Base-by-base conservation (phyloP, 352 stramenopile genomes). In the Pythium guiyangense region DNA sequence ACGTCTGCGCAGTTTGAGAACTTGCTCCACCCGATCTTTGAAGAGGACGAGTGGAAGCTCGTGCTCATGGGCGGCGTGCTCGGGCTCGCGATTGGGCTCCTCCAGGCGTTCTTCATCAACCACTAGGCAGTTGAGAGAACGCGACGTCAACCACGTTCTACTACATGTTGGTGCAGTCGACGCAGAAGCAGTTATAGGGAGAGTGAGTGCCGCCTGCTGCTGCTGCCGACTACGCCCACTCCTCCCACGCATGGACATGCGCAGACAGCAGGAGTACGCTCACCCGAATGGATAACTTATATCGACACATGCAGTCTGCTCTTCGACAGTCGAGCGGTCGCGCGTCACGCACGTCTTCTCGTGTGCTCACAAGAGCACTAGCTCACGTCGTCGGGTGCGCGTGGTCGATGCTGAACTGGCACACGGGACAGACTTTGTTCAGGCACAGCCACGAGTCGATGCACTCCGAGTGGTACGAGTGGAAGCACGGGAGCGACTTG, bases 41-140 rank as follows among this genome's bases (percentile, higher is more conserved):
- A 99, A 69, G 96, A 99, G 64, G 97, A 99, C 67, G 97, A 99
- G 82, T 97, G 97, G 77, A 98, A 98, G 59, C 77, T 99, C 3
- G 98, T 99, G 68, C 69, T 98, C 49, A 96, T 98, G 68, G 97
- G 97, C 44, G 96, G 94, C 22, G 81, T 93, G 20, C 78, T 99
- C 9, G 97, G 97, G 43, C 69, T 96, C 37, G 59, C 84, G 15
- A 96, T 97, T 49, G 96, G 95, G 40, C 63, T 96, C 59, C 53
- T 97, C n/a, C 95, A 99, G 68, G 79, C 88, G n/a, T 88, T 93
- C 60, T 71, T 92, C 29, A 90, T 95, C 69, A 88, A 90, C 52
- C 77, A 90, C 59, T 92, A 81, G 44, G 39, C 14, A 20, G 39
- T 45, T 45, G 39, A 45, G 14, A 45, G 9, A 3, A n/a, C n/a